A percentile compares a stretch with the other conserved stretches of the same genome.
phyloP scores from a whole-genome alignment of 306 rosid genomes.

The Medicago lupulina region DNA sequence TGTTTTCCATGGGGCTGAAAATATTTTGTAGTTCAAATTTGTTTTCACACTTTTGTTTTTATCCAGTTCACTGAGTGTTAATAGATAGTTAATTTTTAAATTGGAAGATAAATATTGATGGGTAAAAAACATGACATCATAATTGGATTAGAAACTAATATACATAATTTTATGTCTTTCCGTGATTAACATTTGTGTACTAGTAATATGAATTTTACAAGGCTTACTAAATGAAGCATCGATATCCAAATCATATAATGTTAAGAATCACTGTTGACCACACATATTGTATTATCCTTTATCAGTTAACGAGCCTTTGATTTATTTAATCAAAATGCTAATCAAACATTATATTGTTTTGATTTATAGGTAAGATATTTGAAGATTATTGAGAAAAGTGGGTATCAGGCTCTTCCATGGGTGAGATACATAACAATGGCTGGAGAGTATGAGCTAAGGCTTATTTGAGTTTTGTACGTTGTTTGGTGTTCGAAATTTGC shows the following conservation, averaged over 20 bases:
- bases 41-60: conserved; percentile 25
- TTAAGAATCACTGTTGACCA: background rate
- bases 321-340: conserved; percentile 14
- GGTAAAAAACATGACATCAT: background rate
- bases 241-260: too few species aligned
- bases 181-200: conserved; percentile 13
- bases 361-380: conserved; percentile 89
- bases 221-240: too few species aligned
- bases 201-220: too few species aligned
- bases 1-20: conserved; percentile 22
- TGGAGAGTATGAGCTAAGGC: conserved; percentile 97
- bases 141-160: conserved; percentile 23
- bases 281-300: background rate
- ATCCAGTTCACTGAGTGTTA: conserved; percentile 22
- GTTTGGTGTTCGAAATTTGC: conserved; percentile 40
- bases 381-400: conserved; percentile 99
- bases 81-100: conserved; percentile 1
- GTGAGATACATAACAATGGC: conserved; percentile 99
- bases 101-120: conserved; percentile 1
- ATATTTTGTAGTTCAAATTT: conserved; percentile 8
- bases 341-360: conserved; percentile 29
- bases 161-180: background rate
- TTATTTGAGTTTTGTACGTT: conserved; percentile 57
- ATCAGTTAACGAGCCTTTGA: conserved; percentile 15
- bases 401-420: conserved; percentile 99